phyloP scores from a whole-genome alignment of 225 moss, liverwort and hornwort genomes.

The Lunularia cruciata region DNA sequence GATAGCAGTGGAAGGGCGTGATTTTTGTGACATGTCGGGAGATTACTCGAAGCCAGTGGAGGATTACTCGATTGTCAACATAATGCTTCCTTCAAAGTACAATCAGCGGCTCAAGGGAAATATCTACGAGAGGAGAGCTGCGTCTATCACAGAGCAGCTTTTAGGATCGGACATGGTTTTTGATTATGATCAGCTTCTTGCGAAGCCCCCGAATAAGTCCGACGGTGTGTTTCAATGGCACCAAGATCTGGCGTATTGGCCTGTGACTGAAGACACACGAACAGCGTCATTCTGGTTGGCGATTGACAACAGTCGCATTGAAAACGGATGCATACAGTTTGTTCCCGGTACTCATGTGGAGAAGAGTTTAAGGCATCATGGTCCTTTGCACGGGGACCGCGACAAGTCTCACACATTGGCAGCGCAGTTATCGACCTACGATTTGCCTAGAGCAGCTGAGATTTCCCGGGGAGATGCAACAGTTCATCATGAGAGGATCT shows the following conservation, averaged over 20 bases:
- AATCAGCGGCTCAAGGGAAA: slow-evolving; percentile 59
- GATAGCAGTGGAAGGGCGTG: slow-evolving; percentile 73
- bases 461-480: slow-evolving; percentile 73
- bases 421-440: slow-evolving; percentile 49
- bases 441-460: slow-evolving; percentile 61
- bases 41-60: slow-evolving; percentile 86
- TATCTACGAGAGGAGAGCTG: slow-evolving; percentile 75
- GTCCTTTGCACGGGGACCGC: slow-evolving; percentile 82
- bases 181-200: slow-evolving; percentile 90
- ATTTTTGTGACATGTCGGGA: slow-evolving; percentile 98
- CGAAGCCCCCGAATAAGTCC: slow-evolving; percentile 80
- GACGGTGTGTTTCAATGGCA: slow-evolving; percentile 98
- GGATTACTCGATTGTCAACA: slow-evolving; percentile 84
- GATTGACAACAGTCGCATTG: slow-evolving; percentile 63
- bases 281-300: slow-evolving; percentile 97
- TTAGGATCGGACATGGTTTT: slow-evolving; percentile 72
- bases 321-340: slow-evolving; percentile 84
- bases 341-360: slow-evolving; percentile 73
- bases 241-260: slow-evolving; percentile 97
- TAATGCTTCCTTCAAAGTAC: slow-evolving; percentile 96
- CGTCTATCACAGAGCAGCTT: slow-evolving; percentile 74
- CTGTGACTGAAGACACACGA: slow-evolving; percentile 76
- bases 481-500: slow-evolving; percentile 75
- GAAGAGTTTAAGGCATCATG: slow-evolving; percentile 59
- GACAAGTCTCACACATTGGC: slow-evolving; percentile 90